Conservation (phyloP, 768 basidiomycete species). For the Termitomyces sp. region DNA sequence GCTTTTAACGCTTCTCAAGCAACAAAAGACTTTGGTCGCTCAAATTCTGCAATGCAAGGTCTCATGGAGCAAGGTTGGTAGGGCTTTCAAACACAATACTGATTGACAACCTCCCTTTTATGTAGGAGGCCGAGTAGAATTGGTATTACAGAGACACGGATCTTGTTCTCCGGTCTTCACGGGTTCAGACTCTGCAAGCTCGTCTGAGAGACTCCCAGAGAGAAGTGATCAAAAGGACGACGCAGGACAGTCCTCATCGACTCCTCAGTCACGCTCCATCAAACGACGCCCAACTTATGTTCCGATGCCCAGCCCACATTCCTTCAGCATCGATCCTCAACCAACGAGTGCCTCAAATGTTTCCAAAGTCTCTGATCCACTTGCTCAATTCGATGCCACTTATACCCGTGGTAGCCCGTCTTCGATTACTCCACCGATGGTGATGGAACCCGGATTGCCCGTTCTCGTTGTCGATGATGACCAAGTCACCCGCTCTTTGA, state of each 20-base stretch:
- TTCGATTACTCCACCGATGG: constrained; percentile 31
- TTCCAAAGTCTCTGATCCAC: constrained; percentile 19
- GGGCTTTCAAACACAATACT: background rate
- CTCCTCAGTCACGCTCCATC: background rate
- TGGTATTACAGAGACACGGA: constrained; percentile 42
- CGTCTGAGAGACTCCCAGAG: constrained; percentile 1
- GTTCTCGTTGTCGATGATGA: constrained; percentile 88
- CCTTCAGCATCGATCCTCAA: constrained; percentile 28
- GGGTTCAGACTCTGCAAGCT: background rate
- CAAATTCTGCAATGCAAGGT: constrained; percentile 52
- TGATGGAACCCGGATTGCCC: constrained; percentile 50
- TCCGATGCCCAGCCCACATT: constrained; percentile 30
- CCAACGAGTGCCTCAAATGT: constrained; percentile 21
- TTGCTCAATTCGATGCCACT: constrained; percentile 36
- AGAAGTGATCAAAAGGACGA: background rate
- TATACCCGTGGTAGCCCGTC: constrained; percentile 37
- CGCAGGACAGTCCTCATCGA: constrained; percentile 1
- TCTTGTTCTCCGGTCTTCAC: constrained; percentile 25
- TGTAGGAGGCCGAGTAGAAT: constrained; percentile 56
- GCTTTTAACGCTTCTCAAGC: constrained; percentile 25
- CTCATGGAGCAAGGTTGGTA: constrained; percentile 61
- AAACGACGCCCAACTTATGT: constrained; percentile 35
- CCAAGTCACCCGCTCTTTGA: constrained; percentile 71
- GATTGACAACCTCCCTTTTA: background rate
- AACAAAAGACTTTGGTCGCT: constrained; percentile 25